phyloP scores from a whole-genome alignment of 345 rosid genomes.

The Schrenkiella parvula region DNA sequence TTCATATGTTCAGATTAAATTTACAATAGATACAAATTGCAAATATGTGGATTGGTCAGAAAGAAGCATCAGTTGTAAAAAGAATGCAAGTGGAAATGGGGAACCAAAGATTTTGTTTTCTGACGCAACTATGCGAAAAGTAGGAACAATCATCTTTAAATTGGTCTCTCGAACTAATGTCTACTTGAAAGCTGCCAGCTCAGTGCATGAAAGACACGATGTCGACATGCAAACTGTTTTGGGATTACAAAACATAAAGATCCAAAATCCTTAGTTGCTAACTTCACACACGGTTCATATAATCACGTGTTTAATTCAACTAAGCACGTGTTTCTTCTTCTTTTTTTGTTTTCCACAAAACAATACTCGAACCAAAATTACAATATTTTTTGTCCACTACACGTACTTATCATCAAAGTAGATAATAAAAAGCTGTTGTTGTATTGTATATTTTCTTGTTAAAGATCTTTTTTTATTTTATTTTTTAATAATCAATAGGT shows the following conservation, averaged over 20 bases:
- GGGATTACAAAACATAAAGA: background rate
- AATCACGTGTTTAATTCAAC: background rate
- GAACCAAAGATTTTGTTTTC: background rate
- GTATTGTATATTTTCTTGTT: background rate
- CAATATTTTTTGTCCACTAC: background rate
- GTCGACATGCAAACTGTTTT: slow-evolving; percentile 9
- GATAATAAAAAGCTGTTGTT: too few species aligned
- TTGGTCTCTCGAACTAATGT: background rate
- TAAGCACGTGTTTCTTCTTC: background rate
- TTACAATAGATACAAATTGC: background rate
- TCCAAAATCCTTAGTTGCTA: background rate
- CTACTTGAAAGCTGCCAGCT: background rate
- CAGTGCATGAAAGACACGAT: slow-evolving; percentile 16
- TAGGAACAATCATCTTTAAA: background rate
- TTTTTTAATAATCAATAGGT: too few species aligned
- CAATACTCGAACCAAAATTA: background rate
- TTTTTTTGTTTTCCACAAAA: background rate
- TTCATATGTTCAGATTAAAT: too few species aligned
- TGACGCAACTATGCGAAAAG: background rate
- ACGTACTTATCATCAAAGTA: too few species aligned
- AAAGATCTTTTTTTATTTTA: too few species aligned
- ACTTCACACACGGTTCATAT: background rate
- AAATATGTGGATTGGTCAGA: background rate
- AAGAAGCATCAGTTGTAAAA: background rate
- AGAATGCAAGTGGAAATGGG: background rate